Evolutionary conservation across 352 stramenopile species (phyloP).

Genomic region (Phytophthora kernoviae): DNA sequence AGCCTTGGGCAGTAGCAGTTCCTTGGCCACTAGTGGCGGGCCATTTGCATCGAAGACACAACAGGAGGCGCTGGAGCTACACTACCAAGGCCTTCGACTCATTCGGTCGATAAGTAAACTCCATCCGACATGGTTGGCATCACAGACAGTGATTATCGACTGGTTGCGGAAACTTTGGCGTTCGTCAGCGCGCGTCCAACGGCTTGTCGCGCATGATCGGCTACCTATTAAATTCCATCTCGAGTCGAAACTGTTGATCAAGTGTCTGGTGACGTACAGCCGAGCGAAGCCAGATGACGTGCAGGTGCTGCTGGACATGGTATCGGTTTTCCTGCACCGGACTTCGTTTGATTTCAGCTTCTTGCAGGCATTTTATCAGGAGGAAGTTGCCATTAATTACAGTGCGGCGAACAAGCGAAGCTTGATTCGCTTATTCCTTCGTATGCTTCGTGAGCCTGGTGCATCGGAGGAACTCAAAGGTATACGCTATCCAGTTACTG

Average conservation of each 20-base stretch:
- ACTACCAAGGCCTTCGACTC: conserved; percentile 94
- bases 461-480: conserved; percentile 91
- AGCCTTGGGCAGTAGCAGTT: conserved; percentile 19
- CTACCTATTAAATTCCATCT: conserved; percentile 92
- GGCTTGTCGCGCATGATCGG: conserved; percentile 70
- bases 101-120: conserved; percentile 92
- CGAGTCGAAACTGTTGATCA: conserved; percentile 95
- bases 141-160: conserved; percentile 90
- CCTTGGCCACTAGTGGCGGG: conserved; percentile 20
- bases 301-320: conserved; percentile 96
- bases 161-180: conserved; percentile 95
- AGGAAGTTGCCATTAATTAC: conserved; percentile 81
- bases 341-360: conserved; percentile 95
- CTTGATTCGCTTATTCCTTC: conserved; percentile 91
- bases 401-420: conserved; percentile 72
- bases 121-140: conserved; percentile 89
- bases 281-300: conserved; percentile 92
- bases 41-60: conserved; percentile 81
- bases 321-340: conserved; percentile 94
- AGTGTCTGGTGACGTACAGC: conserved; percentile 95
- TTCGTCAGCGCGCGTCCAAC: conserved; percentile 80
- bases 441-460: conserved; percentile 77
- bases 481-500: conserved; percentile 92
- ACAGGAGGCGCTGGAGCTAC: conserved; percentile 92
- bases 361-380: conserved; percentile 88